Evolutionary conservation across 495 filamentous ascomycete species (phyloP).

Genomic region (Neurospora tetrasperma): DNA sequence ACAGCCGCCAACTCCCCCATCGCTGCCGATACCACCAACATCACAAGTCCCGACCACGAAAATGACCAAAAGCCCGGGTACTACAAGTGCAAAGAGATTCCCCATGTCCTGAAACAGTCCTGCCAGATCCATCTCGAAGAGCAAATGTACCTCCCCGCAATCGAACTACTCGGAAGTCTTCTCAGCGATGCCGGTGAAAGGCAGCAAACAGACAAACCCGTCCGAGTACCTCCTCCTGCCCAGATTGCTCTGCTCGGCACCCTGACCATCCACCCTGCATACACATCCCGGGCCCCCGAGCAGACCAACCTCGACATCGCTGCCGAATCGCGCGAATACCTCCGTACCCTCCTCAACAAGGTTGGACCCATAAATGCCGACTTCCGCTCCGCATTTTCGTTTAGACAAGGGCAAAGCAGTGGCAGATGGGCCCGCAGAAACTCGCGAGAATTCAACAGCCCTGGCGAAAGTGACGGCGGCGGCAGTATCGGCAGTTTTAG

Average conservation of each 20-base stretch:
- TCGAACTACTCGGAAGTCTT: slow-evolving; percentile 56
- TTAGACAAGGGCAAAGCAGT: slow-evolving; percentile 21
- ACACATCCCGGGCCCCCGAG: slow-evolving; percentile 41
- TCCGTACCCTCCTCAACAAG: slow-evolving; percentile 28
- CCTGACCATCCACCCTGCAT: slow-evolving; percentile 57
- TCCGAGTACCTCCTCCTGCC: slow-evolving; percentile 37
- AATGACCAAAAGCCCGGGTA: slow-evolving; percentile 26
- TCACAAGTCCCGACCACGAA: slow-evolving; percentile 12
- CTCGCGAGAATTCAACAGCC: slow-evolving; percentile 10
- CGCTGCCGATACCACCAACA: slow-evolving; percentile 10
- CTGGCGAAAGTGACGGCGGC: slow-evolving; percentile 4
- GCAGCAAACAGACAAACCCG: slow-evolving; percentile 24
- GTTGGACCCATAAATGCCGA: slow-evolving; percentile 35
- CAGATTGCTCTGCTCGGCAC: slow-evolving; percentile 61
- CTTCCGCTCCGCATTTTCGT: slow-evolving; percentile 27
- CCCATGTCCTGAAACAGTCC: slow-evolving; percentile 53
- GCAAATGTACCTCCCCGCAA: slow-evolving; percentile 56
- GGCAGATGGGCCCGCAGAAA: slow-evolving; percentile 5
- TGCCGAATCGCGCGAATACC: slow-evolving; percentile 29
- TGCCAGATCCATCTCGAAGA: slow-evolving; percentile 69
- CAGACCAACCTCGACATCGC: slow-evolving; percentile 25
- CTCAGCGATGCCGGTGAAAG: slow-evolving; percentile 41
- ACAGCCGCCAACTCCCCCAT: slow-evolving; percentile 12
- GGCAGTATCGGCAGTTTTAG: slow-evolving; percentile 14
- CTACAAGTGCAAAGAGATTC: slow-evolving; percentile 43